Percentiles rank a stretch among this genome's conserved stretches.
phyloP scores from a whole-genome alignment of 805 yeast species.

The Pichia gijzeniarum region DNA sequence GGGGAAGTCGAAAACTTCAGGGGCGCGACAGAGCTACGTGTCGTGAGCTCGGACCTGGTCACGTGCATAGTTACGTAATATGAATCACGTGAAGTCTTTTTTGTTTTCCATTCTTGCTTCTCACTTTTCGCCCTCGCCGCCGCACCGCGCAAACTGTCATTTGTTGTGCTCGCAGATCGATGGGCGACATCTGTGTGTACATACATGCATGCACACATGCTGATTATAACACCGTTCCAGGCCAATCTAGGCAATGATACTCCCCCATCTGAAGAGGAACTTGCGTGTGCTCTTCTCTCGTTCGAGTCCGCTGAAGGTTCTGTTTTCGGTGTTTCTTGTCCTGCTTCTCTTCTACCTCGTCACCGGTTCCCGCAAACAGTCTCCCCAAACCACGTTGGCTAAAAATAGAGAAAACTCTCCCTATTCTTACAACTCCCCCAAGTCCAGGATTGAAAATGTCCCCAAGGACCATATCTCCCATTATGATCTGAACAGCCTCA shows the following conservation, averaged over 20 bases:
- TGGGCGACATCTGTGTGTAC: no score
- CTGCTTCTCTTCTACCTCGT: not conserved
- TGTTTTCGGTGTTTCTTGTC: not conserved
- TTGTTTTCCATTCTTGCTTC: not conserved
- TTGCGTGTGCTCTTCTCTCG: no score
- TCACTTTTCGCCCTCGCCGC: not conserved
- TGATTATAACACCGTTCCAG: no score
- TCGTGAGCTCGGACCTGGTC: not conserved
- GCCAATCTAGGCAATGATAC: no score
- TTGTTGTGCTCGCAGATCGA: no score
- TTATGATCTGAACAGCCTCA: constrained; percentile 75
- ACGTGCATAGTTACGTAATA: not conserved
- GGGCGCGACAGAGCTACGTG: no score
- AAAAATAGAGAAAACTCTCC: constrained; percentile 15
- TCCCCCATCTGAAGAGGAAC: no score
- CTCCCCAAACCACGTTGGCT: not conserved
- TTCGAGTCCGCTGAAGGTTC: not conserved
- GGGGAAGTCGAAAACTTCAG: no score
- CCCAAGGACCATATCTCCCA: constrained; percentile 75
- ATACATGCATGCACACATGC: no score
- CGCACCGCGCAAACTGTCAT: no score
- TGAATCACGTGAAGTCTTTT: not conserved
- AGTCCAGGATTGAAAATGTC: constrained; percentile 49
- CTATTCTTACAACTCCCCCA: constrained; percentile 36
- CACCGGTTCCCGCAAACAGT: not conserved